phyloP scores from a whole-genome alignment of 148 eudicot species.

The Tetragonia tetragonoides region DNA sequence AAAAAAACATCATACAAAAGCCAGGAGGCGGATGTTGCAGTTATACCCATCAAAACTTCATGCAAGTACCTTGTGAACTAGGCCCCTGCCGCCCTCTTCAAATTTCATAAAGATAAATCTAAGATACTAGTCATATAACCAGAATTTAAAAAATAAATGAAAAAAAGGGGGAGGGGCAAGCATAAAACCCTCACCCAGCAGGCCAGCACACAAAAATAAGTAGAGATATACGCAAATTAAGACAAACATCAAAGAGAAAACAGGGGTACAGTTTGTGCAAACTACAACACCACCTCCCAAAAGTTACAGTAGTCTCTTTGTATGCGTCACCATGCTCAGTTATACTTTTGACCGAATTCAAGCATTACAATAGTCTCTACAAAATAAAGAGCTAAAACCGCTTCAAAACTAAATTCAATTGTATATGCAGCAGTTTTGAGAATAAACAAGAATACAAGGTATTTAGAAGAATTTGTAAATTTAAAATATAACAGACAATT shows the following conservation, averaged over 20 bases:
- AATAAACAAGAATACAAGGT: background rate
- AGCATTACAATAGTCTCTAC: background rate
- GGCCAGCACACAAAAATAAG: background rate
- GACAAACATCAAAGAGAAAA: background rate
- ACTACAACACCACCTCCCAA: background rate
- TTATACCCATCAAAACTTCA: slow-evolving; percentile 5
- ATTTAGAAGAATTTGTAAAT: background rate
- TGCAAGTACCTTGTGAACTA: background rate
- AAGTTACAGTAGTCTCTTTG: slow-evolving; percentile 1
- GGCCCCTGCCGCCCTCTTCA: background rate
- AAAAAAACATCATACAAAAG: background rate
- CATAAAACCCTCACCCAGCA: background rate
- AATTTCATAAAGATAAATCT: too few species aligned
- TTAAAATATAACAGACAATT: background rate
- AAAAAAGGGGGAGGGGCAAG: background rate
- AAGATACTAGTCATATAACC: too few species aligned
- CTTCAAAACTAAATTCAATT: background rate
- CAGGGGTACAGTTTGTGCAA: background rate
- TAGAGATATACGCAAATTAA: background rate
- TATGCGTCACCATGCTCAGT: background rate
- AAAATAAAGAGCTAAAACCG: background rate
- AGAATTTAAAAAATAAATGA: background rate
- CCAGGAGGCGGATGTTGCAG: background rate
- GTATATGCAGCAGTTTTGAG: background rate
- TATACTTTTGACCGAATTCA: background rate